A percentile compares a stretch with the other conserved stretches of the same genome.
These are phyloP conservation scores for Chlorella sp. DNA, from an alignment of 139 green algal species.

Conservation along the genomic window DNA sequence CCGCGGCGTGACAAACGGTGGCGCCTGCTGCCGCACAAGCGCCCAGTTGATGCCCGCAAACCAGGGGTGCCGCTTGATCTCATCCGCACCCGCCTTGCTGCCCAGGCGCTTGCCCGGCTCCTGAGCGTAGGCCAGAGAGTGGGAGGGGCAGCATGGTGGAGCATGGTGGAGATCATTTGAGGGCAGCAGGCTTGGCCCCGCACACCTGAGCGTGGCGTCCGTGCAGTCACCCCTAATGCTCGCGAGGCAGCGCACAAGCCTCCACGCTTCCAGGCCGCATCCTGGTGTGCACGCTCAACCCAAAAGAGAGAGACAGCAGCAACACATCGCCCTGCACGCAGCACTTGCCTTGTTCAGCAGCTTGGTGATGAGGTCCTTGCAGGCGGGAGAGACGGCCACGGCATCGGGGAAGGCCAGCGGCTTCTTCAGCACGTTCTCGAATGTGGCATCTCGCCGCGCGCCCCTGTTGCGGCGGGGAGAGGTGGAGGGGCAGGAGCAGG, in stretches of 20 bases:
- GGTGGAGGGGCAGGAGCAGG: background rate
- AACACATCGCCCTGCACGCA: too few species aligned
- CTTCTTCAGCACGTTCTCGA: slow-evolving; percentile 94
- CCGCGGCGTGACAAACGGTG: slow-evolving; percentile 39
- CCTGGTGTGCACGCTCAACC: background rate
- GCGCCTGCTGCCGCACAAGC: slow-evolving; percentile 74
- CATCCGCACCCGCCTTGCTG: slow-evolving; percentile 83
- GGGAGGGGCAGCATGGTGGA: too few species aligned
- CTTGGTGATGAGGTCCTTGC: slow-evolving; percentile 79
- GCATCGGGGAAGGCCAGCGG: slow-evolving; percentile 85
- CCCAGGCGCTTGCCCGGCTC: slow-evolving; percentile 72
- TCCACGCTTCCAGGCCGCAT: too few species aligned
- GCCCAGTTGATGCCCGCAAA: slow-evolving; percentile 91
- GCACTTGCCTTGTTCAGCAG: slow-evolving; percentile 84
- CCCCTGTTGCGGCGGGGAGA: slow-evolving; percentile 12
- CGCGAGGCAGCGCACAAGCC: too few species aligned
- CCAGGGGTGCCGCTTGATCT: slow-evolving; percentile 95
- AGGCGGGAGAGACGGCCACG: slow-evolving; percentile 51
- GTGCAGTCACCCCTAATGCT: too few species aligned
- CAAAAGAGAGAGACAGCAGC: too few species aligned
- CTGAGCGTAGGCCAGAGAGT: slow-evolving; percentile 3
- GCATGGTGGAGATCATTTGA: too few species aligned
- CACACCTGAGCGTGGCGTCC: too few species aligned
- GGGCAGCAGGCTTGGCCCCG: too few species aligned
- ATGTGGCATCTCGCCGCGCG: slow-evolving; percentile 86